Percentiles rank a stretch among this genome's conserved stretches.
phyloP scores from a whole-genome alignment of 257 asterid species.

The Hygrophila difformis region DNA sequence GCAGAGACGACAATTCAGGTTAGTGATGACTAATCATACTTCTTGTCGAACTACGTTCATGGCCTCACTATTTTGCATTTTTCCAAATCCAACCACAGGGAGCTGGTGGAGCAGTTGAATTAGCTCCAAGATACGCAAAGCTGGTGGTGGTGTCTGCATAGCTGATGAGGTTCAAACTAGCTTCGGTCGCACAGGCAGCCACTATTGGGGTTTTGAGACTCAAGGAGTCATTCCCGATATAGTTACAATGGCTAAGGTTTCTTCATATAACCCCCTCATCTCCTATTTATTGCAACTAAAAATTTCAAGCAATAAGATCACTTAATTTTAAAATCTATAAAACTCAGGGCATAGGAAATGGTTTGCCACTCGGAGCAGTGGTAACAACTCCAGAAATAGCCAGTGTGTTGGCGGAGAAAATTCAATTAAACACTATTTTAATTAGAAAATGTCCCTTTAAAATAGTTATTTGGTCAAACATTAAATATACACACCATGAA shows the following conservation, averaged over 20 bases:
- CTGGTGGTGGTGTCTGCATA: constrained; percentile 91
- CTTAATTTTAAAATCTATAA: too few species aligned
- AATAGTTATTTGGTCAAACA: too few species aligned
- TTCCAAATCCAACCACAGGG: constrained; percentile 66
- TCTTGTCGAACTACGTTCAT: not conserved
- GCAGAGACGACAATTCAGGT: constrained; percentile 99
- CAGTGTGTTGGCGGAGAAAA: constrained; percentile 74
- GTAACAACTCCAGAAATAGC: constrained; percentile 99
- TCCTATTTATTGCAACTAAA: too few species aligned
- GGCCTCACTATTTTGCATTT: constrained; percentile 11
- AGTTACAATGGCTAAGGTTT: constrained; percentile 99
- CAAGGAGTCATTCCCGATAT: constrained; percentile 92
- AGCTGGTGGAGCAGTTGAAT: constrained; percentile 95
- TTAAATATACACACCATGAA: too few species aligned
- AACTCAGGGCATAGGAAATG: constrained; percentile 88
- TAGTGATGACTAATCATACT: constrained; percentile 4
- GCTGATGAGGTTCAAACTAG: constrained; percentile 99
- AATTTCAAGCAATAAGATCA: too few species aligned
- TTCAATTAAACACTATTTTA: constrained; percentile 83
- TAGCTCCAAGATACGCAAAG: constrained; percentile 92
- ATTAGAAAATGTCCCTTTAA: too few species aligned
- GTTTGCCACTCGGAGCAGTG: constrained; percentile 96
- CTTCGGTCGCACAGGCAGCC: constrained; percentile 93
- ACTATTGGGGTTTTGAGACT: constrained; percentile 96
- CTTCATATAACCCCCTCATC: too few species aligned